A percentile compares a stretch with the other conserved stretches of the same genome.
These are phyloP conservation scores for Gossypium laxum DNA, from an alignment of 441 rosid species.

Conservation along the genomic window DNA sequence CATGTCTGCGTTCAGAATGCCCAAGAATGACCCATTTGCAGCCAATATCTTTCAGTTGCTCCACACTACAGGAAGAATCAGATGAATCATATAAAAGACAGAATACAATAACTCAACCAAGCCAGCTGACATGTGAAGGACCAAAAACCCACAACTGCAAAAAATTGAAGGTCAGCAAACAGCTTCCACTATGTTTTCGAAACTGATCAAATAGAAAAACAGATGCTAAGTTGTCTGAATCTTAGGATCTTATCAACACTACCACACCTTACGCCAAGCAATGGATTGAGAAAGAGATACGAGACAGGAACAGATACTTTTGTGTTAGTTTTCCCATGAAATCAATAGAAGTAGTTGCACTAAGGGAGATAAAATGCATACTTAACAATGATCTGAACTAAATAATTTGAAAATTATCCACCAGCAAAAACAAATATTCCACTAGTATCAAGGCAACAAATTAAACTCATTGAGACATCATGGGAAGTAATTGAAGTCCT, in stretches of 20 bases:
- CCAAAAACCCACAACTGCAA: neutral
- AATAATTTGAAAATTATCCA: neutral
- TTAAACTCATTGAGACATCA: neutral
- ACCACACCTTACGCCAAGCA: neutral
- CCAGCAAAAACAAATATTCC: neutral
- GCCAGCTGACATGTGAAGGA: neutral
- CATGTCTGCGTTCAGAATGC: constrained; percentile 85
- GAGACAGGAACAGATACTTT: neutral
- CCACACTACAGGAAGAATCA: constrained; percentile 46
- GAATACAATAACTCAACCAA: neutral
- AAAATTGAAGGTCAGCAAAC: neutral
- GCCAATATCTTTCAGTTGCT: constrained; percentile 80
- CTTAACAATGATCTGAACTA: neutral
- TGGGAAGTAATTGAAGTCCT: neutral
- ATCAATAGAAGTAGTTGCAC: neutral
- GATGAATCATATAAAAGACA: neutral
- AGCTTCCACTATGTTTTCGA: neutral
- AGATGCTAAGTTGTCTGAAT: neutral
- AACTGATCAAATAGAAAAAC: neutral
- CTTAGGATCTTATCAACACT: neutral
- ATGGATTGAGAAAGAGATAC: neutral
- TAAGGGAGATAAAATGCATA: neutral
- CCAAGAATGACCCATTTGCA: constrained; percentile 97
- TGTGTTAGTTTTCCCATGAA: neutral
- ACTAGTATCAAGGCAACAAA: neutral